Conservation (phyloP, 108 stramenopile species). For the Nitzschia inconspicua region DNA sequence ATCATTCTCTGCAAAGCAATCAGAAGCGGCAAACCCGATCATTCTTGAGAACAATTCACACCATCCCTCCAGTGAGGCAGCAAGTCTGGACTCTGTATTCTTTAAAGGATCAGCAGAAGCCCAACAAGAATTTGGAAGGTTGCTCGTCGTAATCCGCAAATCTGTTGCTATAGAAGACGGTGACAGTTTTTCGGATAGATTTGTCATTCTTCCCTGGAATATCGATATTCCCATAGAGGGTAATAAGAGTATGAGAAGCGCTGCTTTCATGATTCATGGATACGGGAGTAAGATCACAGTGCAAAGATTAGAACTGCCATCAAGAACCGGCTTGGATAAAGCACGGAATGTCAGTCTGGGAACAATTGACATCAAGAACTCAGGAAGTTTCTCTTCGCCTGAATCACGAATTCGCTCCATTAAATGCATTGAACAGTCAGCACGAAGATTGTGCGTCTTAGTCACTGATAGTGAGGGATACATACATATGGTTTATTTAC, state of each 20-base stretch:
- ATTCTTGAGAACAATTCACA: background rate
- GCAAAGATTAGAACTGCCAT: conserved; percentile 42
- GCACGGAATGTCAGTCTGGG: conserved; percentile 44
- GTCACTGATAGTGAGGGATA: conserved; percentile 41
- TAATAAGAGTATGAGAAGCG: conserved; percentile 34
- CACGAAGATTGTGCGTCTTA: conserved; percentile 38
- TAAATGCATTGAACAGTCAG: conserved; percentile 27
- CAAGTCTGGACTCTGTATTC: conserved; percentile 41
- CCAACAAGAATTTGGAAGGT: conserved; percentile 71
- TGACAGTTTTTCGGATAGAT: conserved; percentile 16
- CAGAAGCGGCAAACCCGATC: conserved; percentile 6
- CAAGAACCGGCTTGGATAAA: conserved; percentile 50
- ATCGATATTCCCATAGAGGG: conserved; percentile 38
- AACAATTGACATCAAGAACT: background rate
- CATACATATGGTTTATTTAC: conserved; percentile 41
- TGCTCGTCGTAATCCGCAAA: conserved; percentile 53
- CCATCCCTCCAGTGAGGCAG: conserved; percentile 13
- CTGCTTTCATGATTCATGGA: conserved; percentile 50
- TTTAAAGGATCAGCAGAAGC: conserved; percentile 53
- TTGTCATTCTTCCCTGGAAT: conserved; percentile 57
- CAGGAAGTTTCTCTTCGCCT: background rate
- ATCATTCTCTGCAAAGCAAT: conserved; percentile 7
- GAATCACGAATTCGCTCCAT: conserved; percentile 38
- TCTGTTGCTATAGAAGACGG: conserved; percentile 18
- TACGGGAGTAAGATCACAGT: conserved; percentile 42